Conservation (phyloP, 2,329 filamentous ascomycete genomes). For the Colletotrichum cordylinicola region DNA sequence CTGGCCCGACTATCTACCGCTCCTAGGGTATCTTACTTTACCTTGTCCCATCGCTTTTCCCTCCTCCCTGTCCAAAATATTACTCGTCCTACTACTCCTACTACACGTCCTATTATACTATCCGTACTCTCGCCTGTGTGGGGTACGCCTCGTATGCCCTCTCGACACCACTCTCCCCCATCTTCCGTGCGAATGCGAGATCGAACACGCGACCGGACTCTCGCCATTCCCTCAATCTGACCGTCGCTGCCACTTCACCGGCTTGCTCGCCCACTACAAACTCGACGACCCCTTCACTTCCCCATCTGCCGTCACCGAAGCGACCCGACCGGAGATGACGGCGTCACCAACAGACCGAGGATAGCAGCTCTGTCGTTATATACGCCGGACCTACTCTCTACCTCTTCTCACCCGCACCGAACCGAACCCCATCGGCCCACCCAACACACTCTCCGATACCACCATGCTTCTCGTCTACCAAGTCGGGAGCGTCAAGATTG, state of each 20-base stretch:
- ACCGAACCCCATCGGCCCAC: not conserved
- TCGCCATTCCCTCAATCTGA: not conserved
- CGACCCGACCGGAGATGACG: slow-evolving; percentile 8
- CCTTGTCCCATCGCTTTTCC: not conserved
- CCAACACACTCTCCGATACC: not conserved
- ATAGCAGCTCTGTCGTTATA: not conserved
- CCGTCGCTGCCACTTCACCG: not conserved
- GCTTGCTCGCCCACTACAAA: not conserved
- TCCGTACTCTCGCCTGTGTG: not conserved
- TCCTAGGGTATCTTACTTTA: not conserved
- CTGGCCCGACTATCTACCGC: not conserved
- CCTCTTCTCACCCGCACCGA: not conserved
- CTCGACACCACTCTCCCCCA: not conserved
- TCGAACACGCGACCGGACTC: not conserved
- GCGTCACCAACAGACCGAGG: not conserved
- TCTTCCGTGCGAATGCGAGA: slow-evolving; percentile 2
- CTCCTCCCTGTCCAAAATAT: not conserved
- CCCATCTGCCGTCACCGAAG: not conserved
- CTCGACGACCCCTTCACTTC: not conserved
- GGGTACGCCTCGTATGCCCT: slow-evolving; percentile 3
- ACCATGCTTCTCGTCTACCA: slow-evolving; percentile 91
- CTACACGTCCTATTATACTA: not conserved
- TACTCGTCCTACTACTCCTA: not conserved
- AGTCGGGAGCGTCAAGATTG: slow-evolving; percentile 88
- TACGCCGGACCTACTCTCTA: not conserved